phyloP scores from a whole-genome alignment of 306 rosid species.

The Dicorynia guianensis region DNA sequence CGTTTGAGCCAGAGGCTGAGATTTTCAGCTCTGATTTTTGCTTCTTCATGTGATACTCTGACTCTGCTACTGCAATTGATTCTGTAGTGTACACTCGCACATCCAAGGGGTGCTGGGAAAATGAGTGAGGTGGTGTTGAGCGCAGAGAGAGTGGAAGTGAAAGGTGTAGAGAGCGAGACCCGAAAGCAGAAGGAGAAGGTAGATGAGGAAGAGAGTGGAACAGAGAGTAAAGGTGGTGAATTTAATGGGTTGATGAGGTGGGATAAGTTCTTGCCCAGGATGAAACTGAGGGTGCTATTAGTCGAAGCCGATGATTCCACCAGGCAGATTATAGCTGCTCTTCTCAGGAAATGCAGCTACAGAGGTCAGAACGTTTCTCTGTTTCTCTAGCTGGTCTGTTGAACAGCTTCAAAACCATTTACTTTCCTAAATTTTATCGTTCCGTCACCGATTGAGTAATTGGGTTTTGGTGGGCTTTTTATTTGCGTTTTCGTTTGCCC shows the following conservation, averaged over 20 bases:
- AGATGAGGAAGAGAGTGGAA: conserved; percentile 25
- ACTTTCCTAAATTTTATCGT: conserved; percentile 12
- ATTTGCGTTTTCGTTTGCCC: background rate
- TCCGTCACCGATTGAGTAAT: background rate
- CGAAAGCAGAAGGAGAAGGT: background rate
- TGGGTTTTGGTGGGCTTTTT: conserved; percentile 11
- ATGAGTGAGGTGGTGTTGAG: conserved; percentile 72
- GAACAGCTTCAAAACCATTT: background rate
- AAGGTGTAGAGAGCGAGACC: background rate
- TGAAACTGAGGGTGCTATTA: conserved; percentile 76
- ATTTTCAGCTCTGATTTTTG: conserved; percentile 1
- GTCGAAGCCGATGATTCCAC: conserved; percentile 97
- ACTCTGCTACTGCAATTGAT: conserved; percentile 29
- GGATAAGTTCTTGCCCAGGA: conserved; percentile 76
- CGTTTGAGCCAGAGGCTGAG: background rate
- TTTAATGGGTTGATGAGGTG: conserved; percentile 70
- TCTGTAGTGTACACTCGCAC: background rate
- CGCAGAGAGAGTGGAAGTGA: conserved; percentile 50
- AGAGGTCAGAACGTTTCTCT: conserved; percentile 59
- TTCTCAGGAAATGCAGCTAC: conserved; percentile 91
- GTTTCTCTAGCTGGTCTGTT: background rate
- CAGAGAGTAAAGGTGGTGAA: conserved; percentile 47
- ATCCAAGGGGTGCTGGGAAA: background rate
- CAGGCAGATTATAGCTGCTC: conserved; percentile 87
- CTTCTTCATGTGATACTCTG: background rate